Conservation (phyloP, 805 yeast genomes). For the Yamadazyma scolyti region DNA sequence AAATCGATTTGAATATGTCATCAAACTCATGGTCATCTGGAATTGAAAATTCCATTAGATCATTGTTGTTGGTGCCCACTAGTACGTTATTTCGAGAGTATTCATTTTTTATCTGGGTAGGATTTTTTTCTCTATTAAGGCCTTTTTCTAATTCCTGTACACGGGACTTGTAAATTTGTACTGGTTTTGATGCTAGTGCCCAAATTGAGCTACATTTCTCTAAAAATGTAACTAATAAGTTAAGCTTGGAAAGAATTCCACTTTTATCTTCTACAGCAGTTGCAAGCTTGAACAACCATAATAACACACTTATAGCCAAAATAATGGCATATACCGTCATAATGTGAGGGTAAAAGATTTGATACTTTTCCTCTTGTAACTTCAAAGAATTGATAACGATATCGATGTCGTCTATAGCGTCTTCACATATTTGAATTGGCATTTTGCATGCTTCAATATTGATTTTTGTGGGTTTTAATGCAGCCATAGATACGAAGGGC, state of each 20-base stretch:
- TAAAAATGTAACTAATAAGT: conserved; percentile 6
- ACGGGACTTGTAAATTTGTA: conserved; percentile 4
- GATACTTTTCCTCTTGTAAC: conserved; percentile 1
- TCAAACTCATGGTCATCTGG: conserved; percentile 2
- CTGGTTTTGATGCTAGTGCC: conserved; percentile 9
- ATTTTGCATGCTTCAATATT: conserved; percentile 1
- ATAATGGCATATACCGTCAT: conserved; percentile 8
- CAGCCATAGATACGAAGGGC: conserved; percentile 8
- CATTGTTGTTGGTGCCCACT: too few relatives aligned
- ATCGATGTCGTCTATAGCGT: conserved; percentile 9
- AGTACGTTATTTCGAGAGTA: too few relatives aligned
- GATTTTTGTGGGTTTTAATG: conserved; percentile 5
- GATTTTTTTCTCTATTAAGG: too few relatives aligned
- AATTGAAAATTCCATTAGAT: too few relatives aligned
- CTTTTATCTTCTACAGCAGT: conserved; percentile 2
- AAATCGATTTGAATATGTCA: conserved; percentile 6
- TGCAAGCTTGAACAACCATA: conserved; percentile 6
- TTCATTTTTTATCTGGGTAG: too few relatives aligned
- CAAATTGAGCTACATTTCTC: conserved; percentile 8
- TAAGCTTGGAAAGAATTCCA: conserved; percentile 1
- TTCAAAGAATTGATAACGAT: conserved; percentile 6
- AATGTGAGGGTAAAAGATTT: conserved; percentile 6
- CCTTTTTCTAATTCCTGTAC: too few relatives aligned
- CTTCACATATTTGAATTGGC: conserved; percentile 9
- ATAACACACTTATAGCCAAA: conserved; percentile 8